Evolutionary conservation across 2,329 filamentous ascomycete species (phyloP).

Genomic region (Monosporascus ibericus): DNA sequence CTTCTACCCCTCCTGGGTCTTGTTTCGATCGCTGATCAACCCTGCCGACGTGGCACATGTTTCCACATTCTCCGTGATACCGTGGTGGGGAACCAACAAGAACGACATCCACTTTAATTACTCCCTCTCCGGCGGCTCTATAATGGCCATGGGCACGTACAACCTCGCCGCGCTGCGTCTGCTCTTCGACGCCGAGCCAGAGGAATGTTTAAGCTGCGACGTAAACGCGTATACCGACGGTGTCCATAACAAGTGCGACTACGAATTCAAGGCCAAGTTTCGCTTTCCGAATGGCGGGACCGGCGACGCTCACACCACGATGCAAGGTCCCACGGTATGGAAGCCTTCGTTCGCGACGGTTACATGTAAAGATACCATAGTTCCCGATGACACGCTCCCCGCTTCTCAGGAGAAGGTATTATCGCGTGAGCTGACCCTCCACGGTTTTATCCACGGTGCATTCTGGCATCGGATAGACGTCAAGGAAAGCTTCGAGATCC

Average conservation of each 20-base stretch:
- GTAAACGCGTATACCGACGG: conserved; percentile 15
- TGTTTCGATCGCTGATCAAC: conserved; percentile 25
- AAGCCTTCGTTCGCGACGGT: no score
- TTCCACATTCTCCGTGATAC: conserved; percentile 14
- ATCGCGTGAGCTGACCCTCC: no score
- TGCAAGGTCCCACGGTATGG: no score
- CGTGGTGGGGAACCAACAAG: conserved; percentile 13
- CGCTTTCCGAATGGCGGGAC: conserved; percentile 31
- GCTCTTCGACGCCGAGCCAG: conserved; percentile 32
- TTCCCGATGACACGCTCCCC: no score
- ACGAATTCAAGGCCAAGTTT: conserved; percentile 28
- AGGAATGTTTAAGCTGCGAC: conserved; percentile 29
- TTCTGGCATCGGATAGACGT: no score
- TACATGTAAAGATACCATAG: no score
- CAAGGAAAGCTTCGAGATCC: no score
- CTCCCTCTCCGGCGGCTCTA: conserved; percentile 5
- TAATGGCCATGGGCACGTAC: conserved; percentile 35
- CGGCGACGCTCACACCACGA: conserved; percentile 10
- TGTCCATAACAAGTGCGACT: conserved; percentile 27
- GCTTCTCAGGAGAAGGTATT: no score
- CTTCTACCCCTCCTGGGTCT: conserved; percentile 32
- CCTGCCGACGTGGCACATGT: conserved; percentile 21
- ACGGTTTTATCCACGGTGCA: no score
- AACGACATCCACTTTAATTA: conserved; percentile 28
- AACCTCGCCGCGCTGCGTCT: conserved; percentile 29